Conservation (phyloP, 306 rosid species). For the Dalbergia cochinchinensis region DNA sequence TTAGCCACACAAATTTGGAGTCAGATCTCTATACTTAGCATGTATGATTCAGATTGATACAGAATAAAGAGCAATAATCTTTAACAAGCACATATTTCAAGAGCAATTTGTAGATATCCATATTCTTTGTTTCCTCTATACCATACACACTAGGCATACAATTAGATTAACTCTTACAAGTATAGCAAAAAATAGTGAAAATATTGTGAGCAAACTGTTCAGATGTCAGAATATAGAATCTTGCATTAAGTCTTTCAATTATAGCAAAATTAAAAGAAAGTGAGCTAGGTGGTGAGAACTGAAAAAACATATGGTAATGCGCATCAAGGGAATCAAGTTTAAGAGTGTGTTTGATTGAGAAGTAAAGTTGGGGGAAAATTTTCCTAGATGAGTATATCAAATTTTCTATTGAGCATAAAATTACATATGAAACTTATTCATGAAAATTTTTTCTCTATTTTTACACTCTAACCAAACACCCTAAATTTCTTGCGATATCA, state of each 20-base stretch:
- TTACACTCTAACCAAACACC: no score
- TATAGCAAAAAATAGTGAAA: neutral
- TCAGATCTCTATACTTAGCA: conserved; percentile 30
- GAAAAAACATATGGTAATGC: neutral
- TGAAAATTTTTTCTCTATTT: no score
- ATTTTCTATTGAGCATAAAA: no score
- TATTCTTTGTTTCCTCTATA: neutral
- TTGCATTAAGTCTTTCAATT: neutral
- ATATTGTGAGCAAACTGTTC: neutral
- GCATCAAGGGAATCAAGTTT: neutral
- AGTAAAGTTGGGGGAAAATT: no score
- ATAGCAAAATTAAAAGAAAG: neutral
- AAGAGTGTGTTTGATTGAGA: no score
- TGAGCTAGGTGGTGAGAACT: neutral
- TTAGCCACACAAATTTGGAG: conserved; percentile 39
- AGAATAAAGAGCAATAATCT: conserved; percentile 16
- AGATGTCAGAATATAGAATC: neutral
- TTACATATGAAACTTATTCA: no score
- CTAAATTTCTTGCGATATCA: conserved; percentile 2
- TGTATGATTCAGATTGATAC: conserved; percentile 7
- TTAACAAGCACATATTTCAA: conserved; percentile 11
- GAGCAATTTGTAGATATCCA: conserved; percentile 16
- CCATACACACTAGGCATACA: neutral
- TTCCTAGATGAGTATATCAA: no score
- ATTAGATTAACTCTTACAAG: neutral